Evolutionary conservation across 805 yeast genomes (phyloP), one percentile per base, ranked within the genome.

Genomic region (Lipomyces orientalis): DNA sequence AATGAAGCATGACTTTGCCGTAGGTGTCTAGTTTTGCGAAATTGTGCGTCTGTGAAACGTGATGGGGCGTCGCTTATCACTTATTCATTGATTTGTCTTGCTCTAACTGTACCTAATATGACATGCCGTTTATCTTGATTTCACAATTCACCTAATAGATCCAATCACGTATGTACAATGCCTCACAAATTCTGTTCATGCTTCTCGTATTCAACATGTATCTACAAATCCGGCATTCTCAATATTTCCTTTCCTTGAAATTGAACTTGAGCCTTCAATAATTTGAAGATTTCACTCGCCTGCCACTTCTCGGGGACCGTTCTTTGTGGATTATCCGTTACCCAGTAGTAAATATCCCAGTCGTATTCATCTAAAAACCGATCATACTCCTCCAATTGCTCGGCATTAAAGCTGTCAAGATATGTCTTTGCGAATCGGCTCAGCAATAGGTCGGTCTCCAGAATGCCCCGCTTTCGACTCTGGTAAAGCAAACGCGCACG

Each of bases 281-380:
- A 76, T 64, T 77, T 76, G 81, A 94, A 82, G 52, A 94, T 81
- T 73, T 84, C 80, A 12, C 90, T 86, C 66, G 89, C 76, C 76
- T 87, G 83, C 97, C 97, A 95, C 76, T 86, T 85, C 54, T 90
- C 92, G 16, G 98, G 98, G 71, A 94, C 82, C 86, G 87, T 74
- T 81, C 90, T 64, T 12, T 37, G 31, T 33, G 75, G 73, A 77
- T 93, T 91, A 72, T 86, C 86, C 1, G 98, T 92, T 33, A 97
- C 97, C 99, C 99, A 94, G 81, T 95, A 95, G 79, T 91, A 95
- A 68, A 95, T 93, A 79, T 95, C 99, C 99, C 99, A 95, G 79
- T 95, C 99, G n/a, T 94, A 86, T 79, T 94, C 97, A 78, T 95
- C 97, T 76, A 95, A 83, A 66, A 95, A 79, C 62, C 64, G 39